Percentiles rank a stretch among this genome's conserved stretches.
Evolutionary conservation across 345 rosid genomes (phyloP).

Genomic region (Ceriops zippeliana): DNA sequence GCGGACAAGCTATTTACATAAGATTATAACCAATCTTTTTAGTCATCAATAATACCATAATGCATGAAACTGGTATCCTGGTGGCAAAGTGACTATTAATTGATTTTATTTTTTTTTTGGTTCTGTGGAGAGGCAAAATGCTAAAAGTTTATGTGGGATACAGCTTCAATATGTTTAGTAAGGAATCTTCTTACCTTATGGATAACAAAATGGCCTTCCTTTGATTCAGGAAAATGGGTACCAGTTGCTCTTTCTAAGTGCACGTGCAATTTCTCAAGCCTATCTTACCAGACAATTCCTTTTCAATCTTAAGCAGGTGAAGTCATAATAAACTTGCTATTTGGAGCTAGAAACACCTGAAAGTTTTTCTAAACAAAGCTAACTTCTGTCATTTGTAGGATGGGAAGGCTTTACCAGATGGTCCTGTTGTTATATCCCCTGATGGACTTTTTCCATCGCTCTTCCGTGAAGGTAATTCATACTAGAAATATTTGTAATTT

Average conservation of each 20-base stretch:
- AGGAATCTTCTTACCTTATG: conserved; percentile 1
- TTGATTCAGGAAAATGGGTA: conserved; percentile 87
- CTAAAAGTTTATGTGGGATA: neutral
- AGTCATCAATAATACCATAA: no score
- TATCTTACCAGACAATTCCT: conserved; percentile 78
- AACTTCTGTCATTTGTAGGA: conserved; percentile 43
- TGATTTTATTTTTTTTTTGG: neutral
- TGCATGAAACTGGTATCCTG: no score
- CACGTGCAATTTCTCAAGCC: conserved; percentile 95
- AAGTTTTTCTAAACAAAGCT: neutral
- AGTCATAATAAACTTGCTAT: neutral
- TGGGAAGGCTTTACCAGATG: conserved; percentile 92
- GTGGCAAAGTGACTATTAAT: neutral
- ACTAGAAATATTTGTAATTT: neutral
- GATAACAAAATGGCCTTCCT: neutral
- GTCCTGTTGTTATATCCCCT: conserved; percentile 98
- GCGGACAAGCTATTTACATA: no score
- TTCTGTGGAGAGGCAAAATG: neutral
- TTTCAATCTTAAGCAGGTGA: conserved; percentile 86
- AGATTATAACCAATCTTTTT: no score
- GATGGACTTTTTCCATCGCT: conserved; percentile 96
- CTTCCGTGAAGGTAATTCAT: conserved; percentile 73
- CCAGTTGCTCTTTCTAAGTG: conserved; percentile 88
- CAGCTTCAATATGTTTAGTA: conserved; percentile 1
- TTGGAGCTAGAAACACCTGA: conserved; percentile 6